Base-by-base conservation (phyloP, 768 basidiomycete species). In the Asterophora parasitica region DNA sequence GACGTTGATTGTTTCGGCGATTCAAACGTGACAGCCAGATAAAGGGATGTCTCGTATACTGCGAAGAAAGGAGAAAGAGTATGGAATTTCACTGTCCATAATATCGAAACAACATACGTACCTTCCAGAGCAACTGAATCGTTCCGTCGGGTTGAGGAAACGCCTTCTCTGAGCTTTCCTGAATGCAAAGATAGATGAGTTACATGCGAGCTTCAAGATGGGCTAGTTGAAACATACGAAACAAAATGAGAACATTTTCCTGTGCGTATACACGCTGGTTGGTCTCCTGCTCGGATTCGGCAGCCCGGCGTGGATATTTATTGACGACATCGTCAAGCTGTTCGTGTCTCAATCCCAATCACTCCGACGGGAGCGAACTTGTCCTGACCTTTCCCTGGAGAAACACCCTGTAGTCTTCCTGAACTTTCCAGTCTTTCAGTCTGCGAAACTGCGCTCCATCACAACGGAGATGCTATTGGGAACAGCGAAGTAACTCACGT, bases 131-230 rank as follows among this genome's bases (percentile, higher is more conserved):
- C 75, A 57, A 90, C 88, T 2, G 44, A 49, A 59, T 88, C 88
- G 15, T 50, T 68, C 48, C 88, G 74, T 23, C 67, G 67, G 1
- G 82, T 78, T 0, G 87, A 78, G 6, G 74, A 71, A 3, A 89
- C 68, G 0, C 88, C 88, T 64, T 90, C 88, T 42, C 88, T 74
- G 6, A 90, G 68, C 60, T 89, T 90, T 35, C 87, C 88, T 90
- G 48, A 1, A 46, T 11, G 19, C 30, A 20, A 15, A 20, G 44
- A 30, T 51, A 17, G 44, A 23, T 42, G 34, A 9, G 20, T 26
- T 13, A 3, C 16, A 30, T 43, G 48, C 37, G 23, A 46, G 51
- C 34, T 1, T 35, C 12, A n/a, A n/a, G n/a, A n/a, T n/a, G n/a
- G n/a, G 11, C 38, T 19, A 31, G 6, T 23, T 6, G 3, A 12